Base-by-base conservation (phyloP, 805 yeast genomes). In the Yarrowia alimentaria region DNA sequence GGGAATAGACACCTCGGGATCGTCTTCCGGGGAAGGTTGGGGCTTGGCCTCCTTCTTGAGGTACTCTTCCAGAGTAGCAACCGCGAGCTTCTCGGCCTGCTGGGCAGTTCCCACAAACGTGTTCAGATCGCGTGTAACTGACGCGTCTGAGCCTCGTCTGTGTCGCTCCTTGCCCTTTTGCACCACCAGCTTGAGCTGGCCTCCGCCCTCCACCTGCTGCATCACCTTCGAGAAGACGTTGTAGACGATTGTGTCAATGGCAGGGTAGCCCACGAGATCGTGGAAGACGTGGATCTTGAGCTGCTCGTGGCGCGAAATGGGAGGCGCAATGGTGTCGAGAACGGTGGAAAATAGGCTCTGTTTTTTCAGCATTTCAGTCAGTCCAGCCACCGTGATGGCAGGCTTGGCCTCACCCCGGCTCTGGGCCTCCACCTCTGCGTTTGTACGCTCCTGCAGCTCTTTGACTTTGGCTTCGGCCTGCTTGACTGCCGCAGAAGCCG, bases 1-100 rank as follows among this genome's bases (percentile, higher is more conserved):
- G 14, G 51, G 35, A 1, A 13, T 53, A 6, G 54, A n/a, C 12
- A 45, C 54, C 37, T 19, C 54, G 2, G 53, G 38, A 14, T 42
- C 49, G 11, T 58, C 55, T 14, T 56, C 61, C 20, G 61, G 56
- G 14, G 58, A 52, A 12, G 55, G 54, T 56, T n/a, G 57, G 57
- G 22, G 56, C 56, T 29, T 28, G 13, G 51, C 19, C 18, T 61
- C 65, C 31, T 58, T 62, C 56, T 56, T 68, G 48, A 82, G 75
- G n/a, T 81, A 79, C 50, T 80, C 79, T 22, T 88, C 96, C 59
- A 91, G 74, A 62, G 88, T 90, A 4, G 97, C 98, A 60, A 78
- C 74, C 31, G 94, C 84, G 54, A 93, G 75, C 64, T 93, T 91
- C 60, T 85, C 94, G 11, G 93, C 97, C 64, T 88, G 95, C 34